These are phyloP conservation scores for Pestalotiopsis sp. DNA, from an alignment of 2,329 filamentous ascomycete species.

Conservation along the genomic window DNA sequence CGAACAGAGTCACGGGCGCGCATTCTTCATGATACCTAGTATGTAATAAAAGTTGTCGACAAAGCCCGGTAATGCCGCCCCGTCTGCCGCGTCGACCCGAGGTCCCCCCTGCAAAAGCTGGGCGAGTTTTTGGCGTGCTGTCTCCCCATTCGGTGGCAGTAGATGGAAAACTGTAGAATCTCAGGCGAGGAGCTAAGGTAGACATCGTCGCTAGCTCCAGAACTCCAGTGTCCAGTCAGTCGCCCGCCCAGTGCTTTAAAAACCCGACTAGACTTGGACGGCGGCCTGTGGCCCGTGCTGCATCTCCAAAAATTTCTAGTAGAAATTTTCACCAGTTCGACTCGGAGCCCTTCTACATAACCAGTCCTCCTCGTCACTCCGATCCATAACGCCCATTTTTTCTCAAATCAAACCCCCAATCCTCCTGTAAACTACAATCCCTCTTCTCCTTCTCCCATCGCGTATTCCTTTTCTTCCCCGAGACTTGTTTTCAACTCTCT, in stretches of 20 bases:
- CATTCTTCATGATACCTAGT: not conserved
- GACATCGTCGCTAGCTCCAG: not conserved
- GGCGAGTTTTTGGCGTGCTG: not conserved
- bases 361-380: slow-evolving; percentile 24
- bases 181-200: slow-evolving; percentile 1
- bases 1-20: not conserved
- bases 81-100: not conserved
- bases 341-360: not conserved
- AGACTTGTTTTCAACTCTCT: slow-evolving; percentile 30
- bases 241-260: not conserved
- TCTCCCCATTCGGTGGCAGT: not conserved
- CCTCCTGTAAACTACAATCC: slow-evolving; percentile 29
- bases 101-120: not conserved
- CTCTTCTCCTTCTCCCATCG: slow-evolving; percentile 32
- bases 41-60: not conserved
- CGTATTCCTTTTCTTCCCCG: slow-evolving; percentile 30
- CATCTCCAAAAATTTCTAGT: slow-evolving; percentile 11
- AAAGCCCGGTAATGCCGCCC: not conserved
- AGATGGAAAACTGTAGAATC: slow-evolving; percentile 3
- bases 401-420: not conserved
- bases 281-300: slow-evolving; percentile 9
- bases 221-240: not conserved
- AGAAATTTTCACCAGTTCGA: slow-evolving; percentile 10
- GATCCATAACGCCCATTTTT: slow-evolving; percentile 17
- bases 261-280: not conserved